Evolutionary conservation across 805 yeast genomes (phyloP).

Genomic region (Ogataea trehaloabstinens): DNA sequence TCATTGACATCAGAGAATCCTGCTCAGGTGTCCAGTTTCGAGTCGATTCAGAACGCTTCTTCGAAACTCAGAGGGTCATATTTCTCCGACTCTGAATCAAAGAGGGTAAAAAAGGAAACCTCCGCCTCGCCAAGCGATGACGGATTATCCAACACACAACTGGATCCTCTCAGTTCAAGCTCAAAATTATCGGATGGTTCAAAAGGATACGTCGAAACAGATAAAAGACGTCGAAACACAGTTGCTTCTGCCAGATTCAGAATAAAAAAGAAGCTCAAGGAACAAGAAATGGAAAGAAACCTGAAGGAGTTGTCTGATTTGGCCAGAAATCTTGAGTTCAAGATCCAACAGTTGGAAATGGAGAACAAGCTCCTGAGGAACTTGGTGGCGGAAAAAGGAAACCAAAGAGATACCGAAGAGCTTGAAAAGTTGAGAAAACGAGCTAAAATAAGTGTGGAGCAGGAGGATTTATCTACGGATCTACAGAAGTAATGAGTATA

Average conservation of each 20-base stretch:
- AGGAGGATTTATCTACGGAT: slow-evolving; percentile 7
- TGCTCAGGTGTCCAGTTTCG: slow-evolving; percentile 14
- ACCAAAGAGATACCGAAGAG: slow-evolving; percentile 50
- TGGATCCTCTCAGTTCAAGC: not conserved
- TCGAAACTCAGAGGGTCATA: not conserved
- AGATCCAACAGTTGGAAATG: slow-evolving; percentile 84
- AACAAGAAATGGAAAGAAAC: slow-evolving; percentile 82
- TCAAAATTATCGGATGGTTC: not conserved
- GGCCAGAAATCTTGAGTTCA: slow-evolving; percentile 63
- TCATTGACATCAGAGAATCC: slow-evolving; percentile 4
- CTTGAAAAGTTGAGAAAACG: slow-evolving; percentile 50
- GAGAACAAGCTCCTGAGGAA: slow-evolving; percentile 84
- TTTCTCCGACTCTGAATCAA: not conserved
- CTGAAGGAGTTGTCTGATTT: slow-evolving; percentile 70
- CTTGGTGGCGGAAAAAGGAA: slow-evolving; percentile 78
- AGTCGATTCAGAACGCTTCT: slow-evolving; percentile 8
- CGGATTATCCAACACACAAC: not conserved
- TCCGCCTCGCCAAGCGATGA: not conserved
- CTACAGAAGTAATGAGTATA: not conserved
- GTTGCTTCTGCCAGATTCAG: slow-evolving; percentile 95
- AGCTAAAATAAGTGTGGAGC: slow-evolving; percentile 35
- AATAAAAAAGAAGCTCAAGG: slow-evolving; percentile 86
- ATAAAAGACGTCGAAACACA: slow-evolving; percentile 83
- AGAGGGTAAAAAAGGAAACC: not conserved
- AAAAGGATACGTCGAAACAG: slow-evolving; percentile 39